phyloP scores from a whole-genome alignment of 169 alveolate species.

The Amoebophrya sp. region DNA sequence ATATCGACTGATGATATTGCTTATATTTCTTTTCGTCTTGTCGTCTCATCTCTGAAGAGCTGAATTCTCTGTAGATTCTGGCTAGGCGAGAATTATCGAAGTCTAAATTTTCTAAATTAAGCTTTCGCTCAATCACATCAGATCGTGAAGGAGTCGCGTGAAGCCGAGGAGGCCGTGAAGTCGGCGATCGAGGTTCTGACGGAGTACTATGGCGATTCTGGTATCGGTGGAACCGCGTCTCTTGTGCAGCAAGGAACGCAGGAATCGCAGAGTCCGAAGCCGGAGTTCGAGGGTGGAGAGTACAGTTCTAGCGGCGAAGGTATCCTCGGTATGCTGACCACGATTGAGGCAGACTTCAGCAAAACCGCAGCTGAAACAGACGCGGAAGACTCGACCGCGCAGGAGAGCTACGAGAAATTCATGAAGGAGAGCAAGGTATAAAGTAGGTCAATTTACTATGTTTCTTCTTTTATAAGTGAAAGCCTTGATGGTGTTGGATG shows the following conservation, averaged over 20 bases:
- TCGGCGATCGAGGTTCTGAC: not conserved
- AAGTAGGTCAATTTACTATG: too few relatives aligned
- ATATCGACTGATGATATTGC: too few relatives aligned
- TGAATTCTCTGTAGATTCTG: too few relatives aligned
- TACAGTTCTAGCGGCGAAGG: not conserved
- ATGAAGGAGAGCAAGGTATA: constrained; percentile 17
- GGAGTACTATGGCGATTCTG: constrained; percentile 14
- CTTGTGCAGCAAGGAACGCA: too few relatives aligned
- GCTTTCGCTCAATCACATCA: too few relatives aligned
- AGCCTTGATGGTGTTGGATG: too few relatives aligned
- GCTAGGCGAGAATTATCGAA: too few relatives aligned
- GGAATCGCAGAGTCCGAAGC: not conserved
- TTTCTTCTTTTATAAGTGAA: too few relatives aligned
- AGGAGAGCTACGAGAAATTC: not conserved
- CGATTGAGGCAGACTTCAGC: not conserved
- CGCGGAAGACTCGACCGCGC: not conserved
- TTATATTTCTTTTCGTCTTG: too few relatives aligned
- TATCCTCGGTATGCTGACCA: constrained; percentile 8
- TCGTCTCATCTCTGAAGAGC: too few relatives aligned
- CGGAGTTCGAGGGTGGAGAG: constrained; percentile 1
- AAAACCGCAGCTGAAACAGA: not conserved
- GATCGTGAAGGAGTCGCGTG: not conserved
- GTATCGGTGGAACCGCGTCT: constrained; percentile 7
- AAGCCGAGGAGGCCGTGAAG: constrained; percentile 10
- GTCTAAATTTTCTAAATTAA: too few relatives aligned